Percentiles rank a stretch among this genome's conserved stretches.
phyloP scores from a whole-genome alignment of 148 eudicot species.

The Rhododendron molle region DNA sequence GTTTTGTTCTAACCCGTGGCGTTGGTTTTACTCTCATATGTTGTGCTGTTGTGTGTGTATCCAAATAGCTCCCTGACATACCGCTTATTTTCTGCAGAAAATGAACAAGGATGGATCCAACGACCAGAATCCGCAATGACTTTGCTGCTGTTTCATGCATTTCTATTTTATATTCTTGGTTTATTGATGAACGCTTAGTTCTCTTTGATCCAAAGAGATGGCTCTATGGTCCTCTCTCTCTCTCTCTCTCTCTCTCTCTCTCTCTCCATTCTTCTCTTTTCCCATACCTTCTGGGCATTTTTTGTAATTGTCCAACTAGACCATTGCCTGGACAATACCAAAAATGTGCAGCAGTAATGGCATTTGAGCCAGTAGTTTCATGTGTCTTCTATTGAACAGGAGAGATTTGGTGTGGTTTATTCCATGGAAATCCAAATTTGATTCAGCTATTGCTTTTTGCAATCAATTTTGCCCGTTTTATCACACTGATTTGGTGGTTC shows the following conservation, averaged over 20 bases:
- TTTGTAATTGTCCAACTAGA: neutral
- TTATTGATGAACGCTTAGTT: neutral
- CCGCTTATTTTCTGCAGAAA: constrained; percentile 25
- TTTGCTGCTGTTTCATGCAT: neutral
- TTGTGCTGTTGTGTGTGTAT: neutral
- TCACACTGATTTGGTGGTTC: neutral
- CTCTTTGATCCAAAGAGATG: neutral
- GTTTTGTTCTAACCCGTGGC: neutral
- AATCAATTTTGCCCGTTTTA: neutral
- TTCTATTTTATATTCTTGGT: neutral
- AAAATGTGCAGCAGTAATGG: neutral
- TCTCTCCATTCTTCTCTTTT: neutral
- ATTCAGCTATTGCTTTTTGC: neutral
- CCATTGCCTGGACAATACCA: neutral
- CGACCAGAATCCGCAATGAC: constrained; percentile 13
- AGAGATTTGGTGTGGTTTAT: neutral
- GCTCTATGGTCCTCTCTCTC: neutral
- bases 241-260: neutral
- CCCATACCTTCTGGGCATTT: neutral
- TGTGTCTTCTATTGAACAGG: neutral
- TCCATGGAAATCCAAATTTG: neutral
- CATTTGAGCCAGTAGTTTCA: neutral
- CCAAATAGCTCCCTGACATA: neutral
- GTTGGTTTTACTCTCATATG: neutral
- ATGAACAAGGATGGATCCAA: constrained; percentile 26